These are phyloP conservation scores for Talaromyces sp. DNA, from an alignment of 2,329 filamentous ascomycete species.

Conservation along the genomic window DNA sequence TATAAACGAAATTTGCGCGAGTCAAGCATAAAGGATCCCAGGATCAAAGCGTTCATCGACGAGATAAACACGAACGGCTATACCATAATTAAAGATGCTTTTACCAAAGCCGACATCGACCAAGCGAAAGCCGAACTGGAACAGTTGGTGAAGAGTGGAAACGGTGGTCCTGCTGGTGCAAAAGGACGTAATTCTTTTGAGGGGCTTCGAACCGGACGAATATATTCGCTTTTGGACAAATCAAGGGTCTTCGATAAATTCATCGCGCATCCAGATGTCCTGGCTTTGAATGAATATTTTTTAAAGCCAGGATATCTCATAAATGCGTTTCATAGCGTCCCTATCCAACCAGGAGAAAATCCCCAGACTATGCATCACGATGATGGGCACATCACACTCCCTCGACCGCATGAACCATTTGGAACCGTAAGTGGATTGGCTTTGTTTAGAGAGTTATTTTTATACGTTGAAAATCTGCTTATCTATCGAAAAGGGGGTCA, in stretches of 20 bases:
- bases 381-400: neutral
- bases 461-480: neutral
- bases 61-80: neutral
- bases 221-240: conserved; percentile 3
- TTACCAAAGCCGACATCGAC: neutral
- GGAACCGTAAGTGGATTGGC: neutral
- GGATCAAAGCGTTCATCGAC: neutral
- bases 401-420: neutral
- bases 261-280: neutral
- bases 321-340: conserved; percentile 1
- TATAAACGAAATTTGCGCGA: neutral
- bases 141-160: neutral
- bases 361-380: conserved; percentile 1
- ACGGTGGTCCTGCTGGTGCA: neutral
- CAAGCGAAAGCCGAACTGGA: neutral
- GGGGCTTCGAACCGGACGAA: neutral
- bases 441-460: neutral
- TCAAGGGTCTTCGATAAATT: conserved; percentile 5
- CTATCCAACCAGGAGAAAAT: neutral
- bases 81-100: neutral
- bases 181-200: conserved; percentile 1
- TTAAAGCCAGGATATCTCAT: neutral
- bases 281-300: conserved; percentile 3
- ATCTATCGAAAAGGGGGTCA: neutral
- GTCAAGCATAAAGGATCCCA: neutral